phyloP scores from a whole-genome alignment of 805 yeast species.

The Yamadazyma akitaensis region DNA sequence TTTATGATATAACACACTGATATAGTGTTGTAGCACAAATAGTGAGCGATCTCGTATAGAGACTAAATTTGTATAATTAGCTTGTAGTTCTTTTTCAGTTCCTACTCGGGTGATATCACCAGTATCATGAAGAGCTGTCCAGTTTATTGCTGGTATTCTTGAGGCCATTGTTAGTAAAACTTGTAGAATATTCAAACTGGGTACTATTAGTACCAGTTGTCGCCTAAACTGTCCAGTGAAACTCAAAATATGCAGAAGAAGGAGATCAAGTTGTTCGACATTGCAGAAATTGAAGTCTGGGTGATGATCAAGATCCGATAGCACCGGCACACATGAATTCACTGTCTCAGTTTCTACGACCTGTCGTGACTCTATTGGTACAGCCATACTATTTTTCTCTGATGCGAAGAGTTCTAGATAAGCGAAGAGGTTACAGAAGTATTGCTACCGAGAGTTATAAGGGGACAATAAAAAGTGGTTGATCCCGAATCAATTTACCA shows the following conservation, averaged over 20 bases:
- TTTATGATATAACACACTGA: not conserved
- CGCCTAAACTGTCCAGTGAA: not conserved
- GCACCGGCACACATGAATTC: slow-evolving; percentile 1
- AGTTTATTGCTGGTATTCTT: slow-evolving; percentile 24
- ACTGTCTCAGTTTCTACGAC: not conserved
- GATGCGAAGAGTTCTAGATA: not conserved
- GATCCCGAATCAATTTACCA: not conserved
- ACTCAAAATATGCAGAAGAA: not conserved
- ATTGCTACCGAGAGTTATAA: too few relatives aligned
- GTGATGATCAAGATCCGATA: not conserved
- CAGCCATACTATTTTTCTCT: not conserved
- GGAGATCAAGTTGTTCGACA: slow-evolving; percentile 9
- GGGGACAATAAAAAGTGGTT: too few relatives aligned
- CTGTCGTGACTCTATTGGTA: not conserved
- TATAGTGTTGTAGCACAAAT: not conserved
- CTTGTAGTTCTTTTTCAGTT: slow-evolving; percentile 4
- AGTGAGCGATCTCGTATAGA: slow-evolving; percentile 6
- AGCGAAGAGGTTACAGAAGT: too few relatives aligned
- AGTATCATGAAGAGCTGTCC: slow-evolving; percentile 13
- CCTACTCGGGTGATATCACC: slow-evolving; percentile 1
- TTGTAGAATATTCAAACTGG: slow-evolving; percentile 2
- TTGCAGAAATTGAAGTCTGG: slow-evolving; percentile 2
- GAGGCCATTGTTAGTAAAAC: slow-evolving; percentile 32
- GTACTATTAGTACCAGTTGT: slow-evolving; percentile 1
- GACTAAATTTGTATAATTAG: slow-evolving; percentile 3